A percentile compares a stretch with the other conserved stretches of the same genome.
Evolutionary conservation across 2,329 filamentous ascomycete genomes (phyloP).

Genomic region (Pyrenochaeta sp.): DNA sequence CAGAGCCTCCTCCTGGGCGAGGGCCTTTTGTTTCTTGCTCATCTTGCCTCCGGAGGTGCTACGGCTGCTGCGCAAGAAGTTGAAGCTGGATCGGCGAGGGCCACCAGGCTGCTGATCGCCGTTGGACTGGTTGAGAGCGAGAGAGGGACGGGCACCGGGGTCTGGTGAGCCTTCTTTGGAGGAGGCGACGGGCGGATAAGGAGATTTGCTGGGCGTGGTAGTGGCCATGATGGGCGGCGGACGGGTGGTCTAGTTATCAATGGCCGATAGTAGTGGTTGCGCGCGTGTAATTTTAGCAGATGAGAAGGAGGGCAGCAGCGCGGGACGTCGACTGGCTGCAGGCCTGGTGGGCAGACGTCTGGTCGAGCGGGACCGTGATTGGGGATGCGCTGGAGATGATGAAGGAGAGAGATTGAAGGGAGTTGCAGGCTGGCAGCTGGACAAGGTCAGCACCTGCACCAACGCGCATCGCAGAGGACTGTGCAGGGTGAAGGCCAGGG

Average conservation of each 20-base stretch:
- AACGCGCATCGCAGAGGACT: slow-evolving; percentile 16
- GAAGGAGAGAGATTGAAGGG: slow-evolving; percentile 19
- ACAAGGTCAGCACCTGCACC: slow-evolving; percentile 14
- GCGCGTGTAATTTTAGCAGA: slow-evolving; percentile 35
- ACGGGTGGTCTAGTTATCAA: slow-evolving; percentile 34
- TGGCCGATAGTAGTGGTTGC: slow-evolving; percentile 12
- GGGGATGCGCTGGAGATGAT: slow-evolving; percentile 2
- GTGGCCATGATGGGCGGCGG: slow-evolving; percentile 37
- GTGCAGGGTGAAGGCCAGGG: slow-evolving; percentile 25
- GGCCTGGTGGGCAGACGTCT: too few relatives aligned
- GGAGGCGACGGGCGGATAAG: slow-evolving; percentile 16
- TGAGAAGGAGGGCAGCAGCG: slow-evolving; percentile 28
- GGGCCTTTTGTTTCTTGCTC: slow-evolving; percentile 66
- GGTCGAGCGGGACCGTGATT: slow-evolving; percentile 10
- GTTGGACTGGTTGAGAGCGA: slow-evolving; percentile 25
- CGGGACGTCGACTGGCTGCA: slow-evolving; percentile 19
- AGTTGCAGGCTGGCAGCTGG: slow-evolving; percentile 15
- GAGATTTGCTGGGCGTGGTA: slow-evolving; percentile 27
- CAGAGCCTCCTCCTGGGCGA: slow-evolving; percentile 59
- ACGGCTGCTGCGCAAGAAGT: slow-evolving; percentile 40
- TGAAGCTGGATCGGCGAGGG: slow-evolving; percentile 43
- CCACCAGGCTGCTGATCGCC: slow-evolving; percentile 23
- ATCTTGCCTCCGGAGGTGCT: slow-evolving; percentile 47
- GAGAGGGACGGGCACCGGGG: slow-evolving; percentile 22
- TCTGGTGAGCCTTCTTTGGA: slow-evolving; percentile 39